Conservation (phyloP, 1,284 basidiomycete genomes). For the Rhizopogon parksii region DNA sequence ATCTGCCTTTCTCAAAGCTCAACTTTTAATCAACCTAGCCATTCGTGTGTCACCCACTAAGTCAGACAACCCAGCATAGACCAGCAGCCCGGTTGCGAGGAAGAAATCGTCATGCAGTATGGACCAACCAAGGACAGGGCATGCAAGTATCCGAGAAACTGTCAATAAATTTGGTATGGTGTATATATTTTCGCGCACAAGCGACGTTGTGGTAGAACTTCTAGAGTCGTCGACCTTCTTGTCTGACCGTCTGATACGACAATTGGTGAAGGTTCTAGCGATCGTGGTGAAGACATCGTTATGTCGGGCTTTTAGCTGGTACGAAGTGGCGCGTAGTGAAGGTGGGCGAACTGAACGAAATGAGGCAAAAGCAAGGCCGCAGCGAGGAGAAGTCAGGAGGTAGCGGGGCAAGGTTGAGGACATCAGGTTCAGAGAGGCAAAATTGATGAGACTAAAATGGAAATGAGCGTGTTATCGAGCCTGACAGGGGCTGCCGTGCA, state of each 20-base stretch:
- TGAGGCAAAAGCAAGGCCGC: not conserved
- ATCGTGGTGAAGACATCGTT: not conserved
- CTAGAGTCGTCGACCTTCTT: slow-evolving; percentile 5
- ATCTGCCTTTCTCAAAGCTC: slow-evolving; percentile 55
- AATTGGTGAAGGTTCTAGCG: not conserved
- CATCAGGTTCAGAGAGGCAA: not conserved
- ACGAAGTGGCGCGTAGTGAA: not conserved
- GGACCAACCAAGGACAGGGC: slow-evolving; percentile 88
- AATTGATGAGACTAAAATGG: not conserved
- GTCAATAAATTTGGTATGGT: slow-evolving; percentile 93
- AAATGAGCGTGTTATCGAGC: not conserved
- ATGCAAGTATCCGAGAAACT: slow-evolving; percentile 77
- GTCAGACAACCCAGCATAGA: slow-evolving; percentile 88
- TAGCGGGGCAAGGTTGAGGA: not conserved
- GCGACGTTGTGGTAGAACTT: slow-evolving; percentile 11
- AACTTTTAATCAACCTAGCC: slow-evolving; percentile 11
- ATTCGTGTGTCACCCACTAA: slow-evolving; percentile 48
- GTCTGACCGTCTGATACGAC: slow-evolving; percentile 3
- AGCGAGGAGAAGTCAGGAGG: not conserved
- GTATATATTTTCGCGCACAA: slow-evolving; percentile 82
- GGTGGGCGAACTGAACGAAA: too few species aligned
- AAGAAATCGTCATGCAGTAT: slow-evolving; percentile 81
- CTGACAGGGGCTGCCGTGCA: not conserved
- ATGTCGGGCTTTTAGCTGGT: not conserved
- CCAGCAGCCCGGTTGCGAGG: slow-evolving; percentile 75